Evolutionary conservation across 2,329 filamentous ascomycete genomes (phyloP).

Genomic region (Metarhizium robertsii): DNA sequence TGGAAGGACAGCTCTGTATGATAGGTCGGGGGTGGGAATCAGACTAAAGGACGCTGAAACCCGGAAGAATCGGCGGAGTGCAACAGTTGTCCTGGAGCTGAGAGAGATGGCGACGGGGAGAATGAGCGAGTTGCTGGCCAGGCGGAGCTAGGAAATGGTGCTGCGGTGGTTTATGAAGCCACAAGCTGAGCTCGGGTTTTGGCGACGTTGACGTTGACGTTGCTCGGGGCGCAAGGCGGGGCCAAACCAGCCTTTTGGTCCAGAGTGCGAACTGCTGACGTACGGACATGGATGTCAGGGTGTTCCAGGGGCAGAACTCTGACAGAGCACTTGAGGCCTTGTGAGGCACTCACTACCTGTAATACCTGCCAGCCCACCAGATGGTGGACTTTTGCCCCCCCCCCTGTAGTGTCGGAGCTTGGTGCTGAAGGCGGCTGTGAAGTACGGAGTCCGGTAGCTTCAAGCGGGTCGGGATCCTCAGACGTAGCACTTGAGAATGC

Average conservation of each 20-base stretch:
- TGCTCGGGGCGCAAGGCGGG: conserved; percentile 6
- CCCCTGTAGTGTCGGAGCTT: no score
- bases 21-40: not conserved
- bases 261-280: not conserved
- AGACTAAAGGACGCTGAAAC: not conserved
- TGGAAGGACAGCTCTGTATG: not conserved
- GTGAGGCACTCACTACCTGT: no score
- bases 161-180: conserved; percentile 3
- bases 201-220: conserved; percentile 11
- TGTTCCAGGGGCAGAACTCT: no score
- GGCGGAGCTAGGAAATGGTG: not conserved
- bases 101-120: not conserved
- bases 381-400: no score
- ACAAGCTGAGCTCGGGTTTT: conserved; percentile 9
- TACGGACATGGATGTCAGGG: no score
- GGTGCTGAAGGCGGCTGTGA: no score
- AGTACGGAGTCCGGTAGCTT: no score
- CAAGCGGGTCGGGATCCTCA: no score
- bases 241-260: not conserved
- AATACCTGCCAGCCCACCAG: no score
- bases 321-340: no score
- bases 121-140: conserved; percentile 4
- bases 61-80: not conserved
- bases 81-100: not conserved
- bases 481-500: no score